Conservation (phyloP, 306 rosid genomes). For the Lathyrus aphaca region DNA sequence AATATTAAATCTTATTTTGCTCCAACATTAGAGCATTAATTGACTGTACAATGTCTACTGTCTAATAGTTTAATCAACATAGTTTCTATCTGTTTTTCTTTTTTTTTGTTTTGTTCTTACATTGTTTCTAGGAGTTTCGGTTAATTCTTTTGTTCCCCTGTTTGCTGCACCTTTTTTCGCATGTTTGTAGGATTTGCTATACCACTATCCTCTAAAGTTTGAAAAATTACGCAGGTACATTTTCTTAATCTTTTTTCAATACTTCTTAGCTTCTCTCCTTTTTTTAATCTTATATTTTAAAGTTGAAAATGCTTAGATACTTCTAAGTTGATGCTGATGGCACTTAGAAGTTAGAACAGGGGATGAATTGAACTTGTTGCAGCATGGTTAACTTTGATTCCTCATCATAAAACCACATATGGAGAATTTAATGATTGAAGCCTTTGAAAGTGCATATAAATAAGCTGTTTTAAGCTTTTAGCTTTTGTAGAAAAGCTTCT, state of each 20-base stretch:
- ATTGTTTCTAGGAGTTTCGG: constrained; percentile 12
- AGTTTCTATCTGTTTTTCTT: constrained; percentile 17
- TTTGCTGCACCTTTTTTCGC: constrained; percentile 5
- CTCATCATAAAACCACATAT: background rate
- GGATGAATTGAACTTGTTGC: constrained; percentile 19
- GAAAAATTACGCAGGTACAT: constrained; percentile 71
- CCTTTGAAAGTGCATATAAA: constrained; percentile 18
- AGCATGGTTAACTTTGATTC: constrained; percentile 8
- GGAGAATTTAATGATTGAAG: constrained; percentile 5
- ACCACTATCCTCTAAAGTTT: constrained; percentile 69
- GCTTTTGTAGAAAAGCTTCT: background rate
- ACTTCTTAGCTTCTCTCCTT: background rate
- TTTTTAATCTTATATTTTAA: background rate
- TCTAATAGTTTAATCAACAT: background rate
- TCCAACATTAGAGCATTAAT: constrained; percentile 8
- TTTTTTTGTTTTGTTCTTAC: constrained; percentile 15
- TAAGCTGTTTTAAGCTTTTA: constrained; percentile 21
- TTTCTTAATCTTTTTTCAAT: constrained; percentile 8
- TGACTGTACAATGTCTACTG: constrained; percentile 12
- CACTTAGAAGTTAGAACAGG: constrained; percentile 9
- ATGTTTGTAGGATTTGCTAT: constrained; percentile 73
- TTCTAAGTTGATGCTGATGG: constrained; percentile 38
- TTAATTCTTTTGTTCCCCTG: constrained; percentile 14
- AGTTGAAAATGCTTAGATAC: constrained; percentile 5
- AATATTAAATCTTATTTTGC: constrained; percentile 17